Base-by-base conservation (phyloP, 1,284 basidiomycete species). In the Cerrena zonata region DNA sequence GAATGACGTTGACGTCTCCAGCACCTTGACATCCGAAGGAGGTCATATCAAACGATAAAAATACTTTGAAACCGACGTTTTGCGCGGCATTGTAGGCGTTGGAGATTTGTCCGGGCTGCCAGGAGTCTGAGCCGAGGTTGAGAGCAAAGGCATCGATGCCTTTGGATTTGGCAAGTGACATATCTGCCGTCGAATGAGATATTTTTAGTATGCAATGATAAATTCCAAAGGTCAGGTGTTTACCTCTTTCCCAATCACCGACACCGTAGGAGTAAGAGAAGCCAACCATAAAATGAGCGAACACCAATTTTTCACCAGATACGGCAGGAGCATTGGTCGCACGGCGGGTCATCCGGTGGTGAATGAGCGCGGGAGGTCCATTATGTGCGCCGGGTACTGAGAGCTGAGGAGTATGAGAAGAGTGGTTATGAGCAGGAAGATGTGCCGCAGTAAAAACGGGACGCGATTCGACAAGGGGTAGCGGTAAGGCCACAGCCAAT, bases 41-140 rank as follows among this genome's bases (percentile, higher is more conserved):
- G 26, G 69, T 69, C 76, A 83, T 78, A 67, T 83, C 80, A 56
- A 82, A 73, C 23, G 76, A 78, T 47, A 82, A 59, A 70, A 81
- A 81, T 27, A 82, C 63, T 62, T 76, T 76, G 72, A 83, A 82
- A 2, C 58, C 53, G 39, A 5, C 10, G 26, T 48, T 48, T 10
- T 10, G 7, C 0, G 58, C 55, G 18, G 53, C 57, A 64, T 52
- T 51, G 51, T 62, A 70, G 7, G 82, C 82, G 56, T 78, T 73
- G 3, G 66, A 65, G 26, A 82, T 67, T 34, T 75, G 70, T 26
- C 58, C 65, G 1, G 66, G 56, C 58, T 82, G 71, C 78, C 80
- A 83, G 15, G 55, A 52, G 58, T 81, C 77, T 30, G 56, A 55
- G 5, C 81, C 74, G 36, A 74, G 56, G 58, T 76, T 74, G 39